Evolutionary conservation across 192 early-diverging fungal genomes (phyloP).

Genomic region (Entophlyctis luteolus): DNA sequence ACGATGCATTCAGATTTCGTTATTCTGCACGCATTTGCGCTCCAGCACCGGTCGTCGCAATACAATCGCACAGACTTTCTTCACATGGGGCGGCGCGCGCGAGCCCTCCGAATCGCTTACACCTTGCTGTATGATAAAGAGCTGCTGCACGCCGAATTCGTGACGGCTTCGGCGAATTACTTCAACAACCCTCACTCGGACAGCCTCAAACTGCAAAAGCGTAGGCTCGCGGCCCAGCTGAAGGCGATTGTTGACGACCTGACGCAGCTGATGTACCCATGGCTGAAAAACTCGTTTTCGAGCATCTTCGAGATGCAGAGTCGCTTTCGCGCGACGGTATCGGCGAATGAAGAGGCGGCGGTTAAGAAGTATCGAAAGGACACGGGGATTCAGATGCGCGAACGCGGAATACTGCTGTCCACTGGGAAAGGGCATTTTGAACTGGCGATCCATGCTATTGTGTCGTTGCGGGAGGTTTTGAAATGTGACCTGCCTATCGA

Average conservation of each 20-base stretch:
- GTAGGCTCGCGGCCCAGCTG: neutral
- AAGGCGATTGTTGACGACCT: neutral
- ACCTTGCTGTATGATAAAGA: conserved; percentile 12
- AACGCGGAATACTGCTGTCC: neutral
- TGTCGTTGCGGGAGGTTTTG: conserved; percentile 25
- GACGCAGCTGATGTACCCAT: conserved; percentile 17
- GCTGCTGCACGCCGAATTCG: conserved; percentile 2
- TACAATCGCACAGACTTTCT: conserved; percentile 28
- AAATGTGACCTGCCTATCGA: conserved; percentile 53
- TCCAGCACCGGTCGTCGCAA: neutral
- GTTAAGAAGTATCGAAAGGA: neutral
- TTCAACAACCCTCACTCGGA: neutral
- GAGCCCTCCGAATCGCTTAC: conserved; percentile 16
- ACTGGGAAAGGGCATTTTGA: conserved; percentile 22
- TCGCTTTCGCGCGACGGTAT: neutral
- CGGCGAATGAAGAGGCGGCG: too few relatives aligned
- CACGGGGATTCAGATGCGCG: neutral
- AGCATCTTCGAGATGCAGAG: neutral
- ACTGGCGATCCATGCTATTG: conserved; percentile 10
- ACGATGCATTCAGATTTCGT: too few relatives aligned
- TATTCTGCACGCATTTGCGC: neutral
- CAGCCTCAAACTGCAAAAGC: neutral
- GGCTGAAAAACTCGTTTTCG: conserved; percentile 6
- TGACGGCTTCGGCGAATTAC: neutral
- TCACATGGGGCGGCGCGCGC: conserved; percentile 11